These are phyloP conservation scores for Beauveria bassiana DNA, from an alignment of 2,329 filamentous ascomycete genomes.

Conservation along the genomic window DNA sequence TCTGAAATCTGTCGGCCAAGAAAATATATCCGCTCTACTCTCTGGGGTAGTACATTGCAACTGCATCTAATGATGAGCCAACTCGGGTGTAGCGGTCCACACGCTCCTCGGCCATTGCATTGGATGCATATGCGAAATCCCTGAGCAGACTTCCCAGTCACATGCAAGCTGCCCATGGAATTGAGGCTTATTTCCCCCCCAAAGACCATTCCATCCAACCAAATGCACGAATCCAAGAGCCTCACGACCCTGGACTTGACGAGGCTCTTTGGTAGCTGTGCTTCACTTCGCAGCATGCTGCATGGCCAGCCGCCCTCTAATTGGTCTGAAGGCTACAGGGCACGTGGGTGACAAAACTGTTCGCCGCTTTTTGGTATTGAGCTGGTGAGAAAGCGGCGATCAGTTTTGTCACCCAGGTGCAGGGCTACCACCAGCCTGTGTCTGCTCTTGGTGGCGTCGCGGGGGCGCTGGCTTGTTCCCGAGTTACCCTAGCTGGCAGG, in stretches of 20 bases:
- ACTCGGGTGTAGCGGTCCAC: background rate
- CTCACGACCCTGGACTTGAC: background rate
- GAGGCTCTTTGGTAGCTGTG: conserved; percentile 4
- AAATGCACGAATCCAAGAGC: background rate
- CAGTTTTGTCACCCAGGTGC: too few relatives aligned
- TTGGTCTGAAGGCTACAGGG: background rate
- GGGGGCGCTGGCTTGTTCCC: background rate
- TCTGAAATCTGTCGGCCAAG: background rate
- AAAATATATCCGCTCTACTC: background rate
- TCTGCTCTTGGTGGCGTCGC: background rate
- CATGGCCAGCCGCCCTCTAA: background rate
- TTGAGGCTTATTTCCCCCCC: background rate
- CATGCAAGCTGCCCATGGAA: background rate
- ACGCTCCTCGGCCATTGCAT: background rate
- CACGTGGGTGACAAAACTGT: too few relatives aligned
- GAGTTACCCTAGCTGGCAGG: background rate
- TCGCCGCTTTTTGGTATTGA: too few relatives aligned
- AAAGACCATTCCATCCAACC: background rate
- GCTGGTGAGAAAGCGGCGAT: too few relatives aligned
- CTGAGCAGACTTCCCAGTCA: background rate
- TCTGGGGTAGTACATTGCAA: background rate
- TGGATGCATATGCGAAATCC: background rate
- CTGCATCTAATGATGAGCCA: background rate
- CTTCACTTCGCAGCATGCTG: background rate
- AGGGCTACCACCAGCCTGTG: background rate